Evolutionary conservation across 208 protist genomes (phyloP), one percentile per base, ranked within the genome.

Genomic region (Crithidia acanthocephali): DNA sequence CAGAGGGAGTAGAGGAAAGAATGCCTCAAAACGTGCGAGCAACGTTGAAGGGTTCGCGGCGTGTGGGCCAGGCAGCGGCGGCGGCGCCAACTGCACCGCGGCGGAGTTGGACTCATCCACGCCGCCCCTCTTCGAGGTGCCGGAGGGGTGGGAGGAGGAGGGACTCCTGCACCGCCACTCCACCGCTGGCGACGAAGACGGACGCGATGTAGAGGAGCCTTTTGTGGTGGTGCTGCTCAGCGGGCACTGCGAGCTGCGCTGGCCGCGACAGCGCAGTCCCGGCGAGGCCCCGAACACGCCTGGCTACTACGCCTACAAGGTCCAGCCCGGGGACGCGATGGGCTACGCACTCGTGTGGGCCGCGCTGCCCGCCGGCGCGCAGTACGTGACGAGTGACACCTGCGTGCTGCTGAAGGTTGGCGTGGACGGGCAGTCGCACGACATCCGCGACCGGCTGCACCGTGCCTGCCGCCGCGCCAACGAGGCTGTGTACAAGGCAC

Each of bases 291-390:
- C 75, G 60, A 20, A 79, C 72, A 18, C 51, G 69, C 32, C 58
- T 35, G 9, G 75, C 77, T 37, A 76, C 70, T 48, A 85, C 42
- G 64, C 85, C 35, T 85, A 76, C 51, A 74, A 77, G 25, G 75
- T 95, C 16, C 80, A 84, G 27, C 78, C 77, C 0, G 76, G 79
- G 16, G 90, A 95, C 52, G 52, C 79, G 2, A 81, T 95, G 73
- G 85, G 79, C 1, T 70, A 88, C 52, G 74, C 73, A 13, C 35
- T 88, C 18, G 79, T 82, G 20, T 74, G 76, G 70, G 62, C 4
- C 6, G 81, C 80, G 9, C 78, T 95, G 27, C 90, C 90, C 1
- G 32, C 64, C 8, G 84, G 62, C n/a, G 64, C 90, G 6, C 75
- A 71, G 33, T 95, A 92, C 67, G 59, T 92, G 20, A 81, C 81